phyloP scores from a whole-genome alignment of 1,139 yeast species.

The Zygoascus hellenicus region DNA sequence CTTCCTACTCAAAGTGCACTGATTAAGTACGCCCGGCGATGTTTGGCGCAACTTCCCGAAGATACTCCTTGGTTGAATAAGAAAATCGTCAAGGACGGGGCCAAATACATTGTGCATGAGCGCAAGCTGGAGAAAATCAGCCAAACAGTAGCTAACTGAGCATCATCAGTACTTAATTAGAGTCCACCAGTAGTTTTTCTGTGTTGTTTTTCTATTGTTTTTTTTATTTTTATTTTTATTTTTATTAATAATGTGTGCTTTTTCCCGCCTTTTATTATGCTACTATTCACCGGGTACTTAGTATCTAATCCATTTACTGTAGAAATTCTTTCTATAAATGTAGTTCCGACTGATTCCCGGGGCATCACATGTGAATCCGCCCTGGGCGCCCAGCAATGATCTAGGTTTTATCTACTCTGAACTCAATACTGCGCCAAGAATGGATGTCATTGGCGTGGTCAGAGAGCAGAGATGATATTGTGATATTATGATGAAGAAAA shows the following conservation, averaged over 20 bases:
- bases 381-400: slow-evolving; percentile 36
- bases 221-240: neutral
- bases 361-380: slow-evolving; percentile 26
- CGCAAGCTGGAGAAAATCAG: slow-evolving; percentile 12
- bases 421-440: slow-evolving; percentile 2
- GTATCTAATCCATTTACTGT: neutral
- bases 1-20: slow-evolving; percentile 21
- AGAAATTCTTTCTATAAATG: slow-evolving; percentile 15
- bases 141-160: slow-evolving; percentile 2
- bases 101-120: slow-evolving; percentile 23
- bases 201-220: neutral
- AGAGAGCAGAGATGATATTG: slow-evolving; percentile 7
- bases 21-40: slow-evolving; percentile 30
- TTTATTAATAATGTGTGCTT: neutral
- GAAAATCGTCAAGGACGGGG: slow-evolving; percentile 23
- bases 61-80: slow-evolving; percentile 33
- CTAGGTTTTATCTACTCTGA: slow-evolving; percentile 23
- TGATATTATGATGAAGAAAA: slow-evolving; percentile 7
- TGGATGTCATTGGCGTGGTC: slow-evolving; percentile 1
- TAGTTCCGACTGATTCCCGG: slow-evolving; percentile 36
- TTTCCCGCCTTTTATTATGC: neutral
- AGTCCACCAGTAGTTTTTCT: neutral
- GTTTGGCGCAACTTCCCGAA: slow-evolving; percentile 28
- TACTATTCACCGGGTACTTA: neutral
- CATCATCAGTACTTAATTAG: too few relatives aligned